Evolutionary conservation across 805 yeast genomes (phyloP).

Genomic region (Blastobotrys peoriensis): DNA sequence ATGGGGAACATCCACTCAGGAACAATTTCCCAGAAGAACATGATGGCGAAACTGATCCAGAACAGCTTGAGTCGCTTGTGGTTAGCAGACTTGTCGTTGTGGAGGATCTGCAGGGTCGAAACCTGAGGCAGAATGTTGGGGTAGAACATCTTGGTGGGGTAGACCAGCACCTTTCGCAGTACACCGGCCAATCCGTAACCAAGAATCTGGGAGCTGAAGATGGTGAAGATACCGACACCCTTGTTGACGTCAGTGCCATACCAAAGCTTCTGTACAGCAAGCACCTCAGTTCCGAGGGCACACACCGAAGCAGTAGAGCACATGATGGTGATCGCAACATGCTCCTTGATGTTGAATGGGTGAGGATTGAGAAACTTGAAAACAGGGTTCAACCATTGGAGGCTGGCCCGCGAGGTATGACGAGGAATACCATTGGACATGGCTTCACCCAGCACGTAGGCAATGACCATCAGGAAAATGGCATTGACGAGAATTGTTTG

Average conservation of each 20-base stretch:
- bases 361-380: slow-evolving; percentile 34
- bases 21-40: slow-evolving; percentile 28
- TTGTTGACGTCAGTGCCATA: slow-evolving; percentile 26
- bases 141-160: slow-evolving; percentile 58
- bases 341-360: slow-evolving; percentile 42
- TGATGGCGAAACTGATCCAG: slow-evolving; percentile 15
- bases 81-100: slow-evolving; percentile 17
- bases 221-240: slow-evolving; percentile 26
- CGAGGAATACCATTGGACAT: slow-evolving; percentile 25
- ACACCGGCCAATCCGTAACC: slow-evolving; percentile 65
- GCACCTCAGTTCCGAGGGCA: slow-evolving; percentile 39
- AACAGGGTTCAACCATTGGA: slow-evolving; percentile 16
- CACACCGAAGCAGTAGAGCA: slow-evolving; percentile 32
- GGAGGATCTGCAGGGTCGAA: slow-evolving; percentile 49
- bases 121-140: slow-evolving; percentile 56
- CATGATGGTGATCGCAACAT: slow-evolving; percentile 36
- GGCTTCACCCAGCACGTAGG: slow-evolving; percentile 26
- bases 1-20: slow-evolving; percentile 30
- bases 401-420: slow-evolving; percentile 8
- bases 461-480: slow-evolving; percentile 28
- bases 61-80: slow-evolving; percentile 23
- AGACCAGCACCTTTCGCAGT: slow-evolving; percentile 50
- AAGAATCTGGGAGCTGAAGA: slow-evolving; percentile 46
- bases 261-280: slow-evolving; percentile 32
- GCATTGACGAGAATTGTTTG: slow-evolving; percentile 29